Base-by-base conservation (phyloP, 106 monocot species). In the Amphibolis antarctica region DNA sequence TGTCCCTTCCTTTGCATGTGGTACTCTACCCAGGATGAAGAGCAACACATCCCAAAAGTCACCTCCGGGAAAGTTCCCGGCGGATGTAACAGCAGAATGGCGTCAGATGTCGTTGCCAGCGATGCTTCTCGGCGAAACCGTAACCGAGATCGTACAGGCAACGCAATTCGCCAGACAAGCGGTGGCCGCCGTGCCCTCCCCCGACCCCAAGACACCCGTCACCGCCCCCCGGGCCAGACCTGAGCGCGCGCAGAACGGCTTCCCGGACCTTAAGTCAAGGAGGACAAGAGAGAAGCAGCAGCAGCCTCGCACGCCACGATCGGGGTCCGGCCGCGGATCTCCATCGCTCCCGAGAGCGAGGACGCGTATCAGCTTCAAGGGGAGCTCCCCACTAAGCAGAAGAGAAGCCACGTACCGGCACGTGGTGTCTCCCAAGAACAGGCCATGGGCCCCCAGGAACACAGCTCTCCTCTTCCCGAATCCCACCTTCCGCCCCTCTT, bases 391-490 rank as follows among this genome's bases (percentile, higher is more conserved):
- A 31, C 63, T 53, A 1, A 64, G 12, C 45, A 45, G 44, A 56
- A 69, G 66, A 54, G 51, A 44, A 24, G 24, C 60, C 21, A 46
- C 28, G 6, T 30, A 25, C 24, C 14, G 49, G n/a, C 4, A 66
- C 67, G 48, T 66, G 79, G 64, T 83, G 0, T 81, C 82, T 12
- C 78, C 82, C 5, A 85, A 72, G 63, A 67, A 76, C 67, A 44
- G 67, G 42, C 83, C 88, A 3, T 83, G 82, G 79, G 72, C 65
- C 20, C 15, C 17, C 13, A 64, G n/a, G 64, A 88, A 85, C 75
- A 90, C 86, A 53, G 62, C 93, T 1, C 85, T 86, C 31, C 78
- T 86, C 11, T 93, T 93, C 44, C 88, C 93, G 5, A 93, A 85
- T 22, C 81, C 93, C 10, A 29, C 73, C 42, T 88, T 83, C 74